Conservation (phyloP, 148 eudicot species). For the Talinum fruticosum region DNA sequence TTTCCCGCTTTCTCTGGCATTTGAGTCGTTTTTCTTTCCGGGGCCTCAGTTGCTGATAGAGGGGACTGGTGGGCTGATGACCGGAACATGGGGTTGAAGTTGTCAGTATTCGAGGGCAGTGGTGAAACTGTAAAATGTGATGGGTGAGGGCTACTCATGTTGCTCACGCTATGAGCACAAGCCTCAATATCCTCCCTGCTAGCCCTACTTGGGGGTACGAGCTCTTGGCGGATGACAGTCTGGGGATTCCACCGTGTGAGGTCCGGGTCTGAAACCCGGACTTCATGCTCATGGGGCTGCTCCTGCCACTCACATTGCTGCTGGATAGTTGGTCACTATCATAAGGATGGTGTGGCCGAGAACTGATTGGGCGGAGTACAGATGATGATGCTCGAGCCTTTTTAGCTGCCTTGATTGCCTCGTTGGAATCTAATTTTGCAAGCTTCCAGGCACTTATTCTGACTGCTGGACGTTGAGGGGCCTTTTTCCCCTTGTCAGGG, state of each 20-base stretch:
- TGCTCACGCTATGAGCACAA: conserved; percentile 60
- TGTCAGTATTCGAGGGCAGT: conserved; percentile 40
- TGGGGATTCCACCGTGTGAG: conserved; percentile 38
- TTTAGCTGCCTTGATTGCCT: conserved; percentile 87
- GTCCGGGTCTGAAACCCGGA: conserved; percentile 41
- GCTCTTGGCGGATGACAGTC: conserved; percentile 51
- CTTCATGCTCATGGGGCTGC: conserved; percentile 65
- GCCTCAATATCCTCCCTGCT: conserved; percentile 71
- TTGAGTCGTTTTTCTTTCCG: conserved; percentile 27
- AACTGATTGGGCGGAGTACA: conserved; percentile 66
- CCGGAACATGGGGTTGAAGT: conserved; percentile 60
- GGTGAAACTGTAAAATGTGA: conserved; percentile 45
- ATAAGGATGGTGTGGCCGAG: conserved; percentile 43
- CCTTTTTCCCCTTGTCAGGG: conserved; percentile 57
- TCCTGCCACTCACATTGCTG: conserved; percentile 61
- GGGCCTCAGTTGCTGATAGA: conserved; percentile 41
- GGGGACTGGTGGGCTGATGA: conserved; percentile 72
- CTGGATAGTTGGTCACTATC: conserved; percentile 62
- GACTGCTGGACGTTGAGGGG: conserved; percentile 62
- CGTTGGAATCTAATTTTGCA: conserved; percentile 73
- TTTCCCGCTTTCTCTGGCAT: conserved; percentile 29
- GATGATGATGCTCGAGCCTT: conserved; percentile 95
- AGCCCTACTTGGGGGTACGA: conserved; percentile 75
- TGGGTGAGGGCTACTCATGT: conserved; percentile 66
- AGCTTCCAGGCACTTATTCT: conserved; percentile 93